Conservation (phyloP, 2,329 filamentous ascomycete species). For the Mollisiaceae sp. region DNA sequence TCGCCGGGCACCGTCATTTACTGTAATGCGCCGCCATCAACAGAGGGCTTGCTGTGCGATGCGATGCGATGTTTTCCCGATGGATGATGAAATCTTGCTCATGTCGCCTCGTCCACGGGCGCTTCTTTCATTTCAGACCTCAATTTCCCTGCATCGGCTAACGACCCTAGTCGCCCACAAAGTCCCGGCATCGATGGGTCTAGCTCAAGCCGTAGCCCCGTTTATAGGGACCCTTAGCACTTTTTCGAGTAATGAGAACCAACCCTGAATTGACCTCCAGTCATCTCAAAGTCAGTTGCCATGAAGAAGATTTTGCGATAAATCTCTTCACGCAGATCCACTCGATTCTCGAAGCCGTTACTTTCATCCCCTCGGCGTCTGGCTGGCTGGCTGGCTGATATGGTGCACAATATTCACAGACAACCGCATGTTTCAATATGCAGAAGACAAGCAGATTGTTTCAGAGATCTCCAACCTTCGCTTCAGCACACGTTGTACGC, state of each 20-base stretch:
- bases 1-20: slow-evolving; percentile 7
- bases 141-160: slow-evolving; percentile 30
- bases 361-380: background rate
- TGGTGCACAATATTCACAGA: background rate
- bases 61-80: background rate
- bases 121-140: slow-evolving; percentile 24
- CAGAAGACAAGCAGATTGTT: slow-evolving; percentile 7
- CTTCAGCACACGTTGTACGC: slow-evolving; percentile 14
- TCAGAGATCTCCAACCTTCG: slow-evolving; percentile 5
- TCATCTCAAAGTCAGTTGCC: slow-evolving; percentile 1
- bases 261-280: slow-evolving; percentile 34
- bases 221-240: slow-evolving; percentile 8
- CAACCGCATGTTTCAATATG: background rate
- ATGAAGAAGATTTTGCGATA: slow-evolving; percentile 4
- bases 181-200: slow-evolving; percentile 30
- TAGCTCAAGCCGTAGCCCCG: slow-evolving; percentile 16
- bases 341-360: slow-evolving; percentile 8
- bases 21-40: slow-evolving; percentile 14
- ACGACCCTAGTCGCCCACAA: slow-evolving; percentile 19
- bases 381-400: background rate
- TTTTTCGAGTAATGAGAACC: slow-evolving; percentile 12
- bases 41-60: background rate
- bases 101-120: slow-evolving; percentile 12
- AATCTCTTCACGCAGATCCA: slow-evolving; percentile 17
- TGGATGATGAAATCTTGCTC: slow-evolving; percentile 2